Base-by-base conservation (phyloP, 345 rosid species). In the Gossypium ekmanianum region DNA sequence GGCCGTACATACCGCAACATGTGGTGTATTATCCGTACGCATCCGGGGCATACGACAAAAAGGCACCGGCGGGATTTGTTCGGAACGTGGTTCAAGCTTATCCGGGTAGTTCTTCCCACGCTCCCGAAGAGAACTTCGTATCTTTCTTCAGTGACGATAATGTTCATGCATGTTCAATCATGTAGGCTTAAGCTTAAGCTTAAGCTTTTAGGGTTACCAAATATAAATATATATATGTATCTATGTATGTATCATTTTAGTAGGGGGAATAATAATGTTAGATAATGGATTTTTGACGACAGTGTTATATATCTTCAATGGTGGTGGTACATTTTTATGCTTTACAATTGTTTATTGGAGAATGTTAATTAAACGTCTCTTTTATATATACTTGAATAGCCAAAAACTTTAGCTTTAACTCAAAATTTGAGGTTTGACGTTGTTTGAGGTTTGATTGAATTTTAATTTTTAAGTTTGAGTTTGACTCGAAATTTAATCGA, bases 1-100 rank as follows among this genome's bases (percentile, higher is more conserved):
- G 95, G 95, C 95, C 95, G 9, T 91, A 91, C 67, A 80, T 91
- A 29, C 89, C 91, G 4, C 95, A 91, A 68, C 90, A 91, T 61
- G 71, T 91, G 11, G 92, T 81, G 6, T 68, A 80, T 74, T 79
- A 86, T 66, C 95, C 95, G 8, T 77, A 86, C n/a, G 88, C 68
- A 2, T 7, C 88, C 0, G 87, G 88, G 9, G 91, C 75, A 29
- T 91, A 91, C 16, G 92, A 91, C 83, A 87, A 87, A 64, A 77
- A 75, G 70, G 95, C 95, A 6, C 95, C 95, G 0, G 68, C 92
- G 0, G 92, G 95, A 39, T 77, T 43, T 52, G 91, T 88, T 64
- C 85, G 91, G 8, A 88, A 90, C 63, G 86, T 80, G 7, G 87
- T 77, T 7, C 92, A 87, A 71, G 89, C 90, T 61, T 87, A 69